A percentile compares a stretch with the other conserved stretches of the same genome.
Conservation (phyloP, 1,284 basidiomycete genomes). For the Fomitopsis palustris region DNA sequence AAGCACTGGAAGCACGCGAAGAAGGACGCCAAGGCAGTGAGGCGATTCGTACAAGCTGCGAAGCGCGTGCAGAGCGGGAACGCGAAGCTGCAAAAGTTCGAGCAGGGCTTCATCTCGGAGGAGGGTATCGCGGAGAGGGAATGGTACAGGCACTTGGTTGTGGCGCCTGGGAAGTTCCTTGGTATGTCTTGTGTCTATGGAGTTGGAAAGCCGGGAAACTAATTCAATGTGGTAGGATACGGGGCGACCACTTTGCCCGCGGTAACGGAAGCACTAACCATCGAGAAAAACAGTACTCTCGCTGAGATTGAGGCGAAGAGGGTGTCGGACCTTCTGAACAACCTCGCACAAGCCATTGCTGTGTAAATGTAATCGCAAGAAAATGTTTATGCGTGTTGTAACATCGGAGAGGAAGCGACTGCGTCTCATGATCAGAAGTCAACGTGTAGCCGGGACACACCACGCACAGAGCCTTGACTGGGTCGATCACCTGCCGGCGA, state of each 20-base stretch:
- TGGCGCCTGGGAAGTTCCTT: constrained; percentile 88
- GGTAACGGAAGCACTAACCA: constrained; percentile 75
- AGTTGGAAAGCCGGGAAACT: constrained; percentile 1
- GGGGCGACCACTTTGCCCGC: constrained; percentile 86
- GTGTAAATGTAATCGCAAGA: constrained; percentile 7
- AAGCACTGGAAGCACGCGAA: constrained; percentile 10
- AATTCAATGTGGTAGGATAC: constrained; percentile 52
- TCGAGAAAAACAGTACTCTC: constrained; percentile 60
- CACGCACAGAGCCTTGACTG: no score
- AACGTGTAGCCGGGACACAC: no score
- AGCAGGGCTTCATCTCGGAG: constrained; percentile 81
- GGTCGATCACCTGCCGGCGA: no score
- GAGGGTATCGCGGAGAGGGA: constrained; percentile 77
- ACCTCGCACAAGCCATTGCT: constrained; percentile 19
- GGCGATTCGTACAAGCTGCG: constrained; percentile 51
- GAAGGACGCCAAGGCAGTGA: constrained; percentile 5
- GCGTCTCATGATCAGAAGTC: no score
- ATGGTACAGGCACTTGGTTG: constrained; percentile 85
- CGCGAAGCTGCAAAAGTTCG: constrained; percentile 71
- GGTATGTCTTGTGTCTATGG: constrained; percentile 44
- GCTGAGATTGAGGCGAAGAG: constrained; percentile 67
- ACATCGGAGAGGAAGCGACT: no score
- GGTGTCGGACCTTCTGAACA: constrained; percentile 51
- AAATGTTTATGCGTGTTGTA: not conserved
- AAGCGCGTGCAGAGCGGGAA: constrained; percentile 67